A percentile compares a stretch with the other conserved stretches of the same genome.
Conservation (phyloP, 2,329 filamentous ascomycete species). For the Trichoderma aggressivum region DNA sequence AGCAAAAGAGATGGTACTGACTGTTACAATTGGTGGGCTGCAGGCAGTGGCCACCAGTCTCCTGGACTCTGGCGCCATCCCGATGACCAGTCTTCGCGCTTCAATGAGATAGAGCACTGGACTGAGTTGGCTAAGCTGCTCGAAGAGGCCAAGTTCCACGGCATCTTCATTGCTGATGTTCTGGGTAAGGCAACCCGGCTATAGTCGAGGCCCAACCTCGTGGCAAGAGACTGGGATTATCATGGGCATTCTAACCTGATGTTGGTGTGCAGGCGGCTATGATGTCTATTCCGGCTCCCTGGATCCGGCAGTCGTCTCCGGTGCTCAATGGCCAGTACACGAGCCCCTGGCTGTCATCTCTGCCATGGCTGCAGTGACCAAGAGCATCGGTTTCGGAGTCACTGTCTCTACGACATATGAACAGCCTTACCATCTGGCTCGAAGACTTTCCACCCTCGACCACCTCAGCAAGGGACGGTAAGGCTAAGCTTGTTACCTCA, state of each 20-base stretch:
- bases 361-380: slow-evolving; percentile 67
- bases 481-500: not conserved
- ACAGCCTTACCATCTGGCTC: slow-evolving; percentile 65
- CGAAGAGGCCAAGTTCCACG: slow-evolving; percentile 37
- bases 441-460: slow-evolving; percentile 63
- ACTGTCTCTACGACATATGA: slow-evolving; percentile 70
- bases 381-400: slow-evolving; percentile 66
- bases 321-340: slow-evolving; percentile 68
- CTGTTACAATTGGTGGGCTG: not conserved
- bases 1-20: not conserved
- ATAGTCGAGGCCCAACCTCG: not conserved
- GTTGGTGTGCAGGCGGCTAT: slow-evolving; percentile 51
- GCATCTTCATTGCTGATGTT: slow-evolving; percentile 54
- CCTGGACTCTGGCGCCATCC: slow-evolving; percentile 58
- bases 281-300: slow-evolving; percentile 65
- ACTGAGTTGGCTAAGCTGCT: slow-evolving; percentile 56
- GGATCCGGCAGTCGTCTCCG: slow-evolving; percentile 57
- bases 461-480: slow-evolving; percentile 62
- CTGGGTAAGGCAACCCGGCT: slow-evolving; percentile 38
- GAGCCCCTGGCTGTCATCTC: slow-evolving; percentile 63
- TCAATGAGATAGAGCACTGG: slow-evolving; percentile 61
- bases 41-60: slow-evolving; percentile 45
- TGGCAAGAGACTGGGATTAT: not conserved
- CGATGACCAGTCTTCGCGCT: slow-evolving; percentile 58
- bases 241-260: not conserved